phyloP scores from a whole-genome alignment of 805 yeast species.

The Clavispora santaluciae region DNA sequence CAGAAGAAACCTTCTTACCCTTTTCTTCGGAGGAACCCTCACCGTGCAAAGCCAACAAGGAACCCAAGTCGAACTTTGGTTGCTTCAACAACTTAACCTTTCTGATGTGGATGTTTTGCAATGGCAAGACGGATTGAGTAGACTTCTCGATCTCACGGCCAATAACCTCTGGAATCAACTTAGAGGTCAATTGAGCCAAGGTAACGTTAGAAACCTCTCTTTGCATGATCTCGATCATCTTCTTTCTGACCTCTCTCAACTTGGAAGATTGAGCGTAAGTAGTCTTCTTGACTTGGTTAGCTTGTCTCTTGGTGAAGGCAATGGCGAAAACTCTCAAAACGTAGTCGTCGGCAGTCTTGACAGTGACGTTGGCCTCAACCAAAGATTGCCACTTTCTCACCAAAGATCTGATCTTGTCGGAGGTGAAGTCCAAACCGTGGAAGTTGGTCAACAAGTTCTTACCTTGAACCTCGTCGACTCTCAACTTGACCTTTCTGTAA shows the following conservation, averaged over 20 bases:
- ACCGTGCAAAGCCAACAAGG: conserved; percentile 10
- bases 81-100: conserved; percentile 11
- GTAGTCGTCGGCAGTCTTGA: conserved; percentile 7
- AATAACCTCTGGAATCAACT: conserved; percentile 7
- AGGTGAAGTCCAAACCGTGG: conserved; percentile 7
- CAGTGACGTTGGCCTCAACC: conserved; percentile 6
- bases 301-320: conserved; percentile 8
- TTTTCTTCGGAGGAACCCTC: conserved; percentile 7
- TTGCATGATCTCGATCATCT: conserved; percentile 5
- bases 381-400: conserved; percentile 6
- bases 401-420: conserved; percentile 5
- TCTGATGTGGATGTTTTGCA: conserved; percentile 10
- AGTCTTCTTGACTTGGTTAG: conserved; percentile 6
- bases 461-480: conserved; percentile 7
- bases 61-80: conserved; percentile 9
- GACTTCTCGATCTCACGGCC: conserved; percentile 8
- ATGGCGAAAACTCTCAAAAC: conserved; percentile 5
- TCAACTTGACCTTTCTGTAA: conserved; percentile 5
- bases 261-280: conserved; percentile 5
- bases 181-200: conserved; percentile 5
- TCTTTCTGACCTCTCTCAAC: conserved; percentile 6
- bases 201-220: conserved; percentile 6
- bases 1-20: conserved; percentile 9
- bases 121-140: conserved; percentile 5
- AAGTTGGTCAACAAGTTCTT: conserved; percentile 8